phyloP scores from a whole-genome alignment of 202 grass and related monocot genomes.

The Brachypodium distachyon region DNA sequence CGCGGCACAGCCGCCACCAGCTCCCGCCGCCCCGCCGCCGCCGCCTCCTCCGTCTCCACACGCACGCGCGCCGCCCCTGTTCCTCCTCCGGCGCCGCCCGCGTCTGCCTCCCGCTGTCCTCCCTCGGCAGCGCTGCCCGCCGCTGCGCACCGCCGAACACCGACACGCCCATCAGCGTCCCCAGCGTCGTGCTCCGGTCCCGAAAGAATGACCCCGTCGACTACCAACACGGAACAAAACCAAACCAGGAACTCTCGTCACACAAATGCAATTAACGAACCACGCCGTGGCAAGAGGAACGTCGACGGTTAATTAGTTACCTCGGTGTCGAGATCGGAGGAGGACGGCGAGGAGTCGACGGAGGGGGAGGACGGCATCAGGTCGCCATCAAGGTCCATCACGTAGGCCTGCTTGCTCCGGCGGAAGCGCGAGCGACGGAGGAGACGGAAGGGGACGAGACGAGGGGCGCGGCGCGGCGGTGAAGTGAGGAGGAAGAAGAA shows the following conservation, averaged over 20 bases:
- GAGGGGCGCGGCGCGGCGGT: not conserved
- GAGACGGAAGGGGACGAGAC: not conserved
- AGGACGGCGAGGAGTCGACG: slow-evolving; percentile 59
- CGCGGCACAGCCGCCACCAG: slow-evolving; percentile 62
- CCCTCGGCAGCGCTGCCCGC: not conserved
- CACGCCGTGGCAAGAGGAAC: not conserved
- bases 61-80: not conserved
- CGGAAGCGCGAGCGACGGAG: not conserved
- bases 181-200: slow-evolving; percentile 86
- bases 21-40: slow-evolving; percentile 22
- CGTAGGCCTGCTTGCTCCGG: not conserved
- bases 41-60: not conserved
- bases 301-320: not conserved
- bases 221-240: slow-evolving; percentile 9
- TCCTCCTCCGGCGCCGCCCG: not conserved
- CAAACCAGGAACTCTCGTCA: not conserved
- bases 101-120: not conserved
- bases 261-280: not conserved
- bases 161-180: slow-evolving; percentile 86
- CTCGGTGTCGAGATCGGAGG: slow-evolving; percentile 98
- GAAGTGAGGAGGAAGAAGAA: not conserved
- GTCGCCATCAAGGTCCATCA: slow-evolving; percentile 64
- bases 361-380: slow-evolving; percentile 63
- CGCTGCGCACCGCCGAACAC: slow-evolving; percentile 29
- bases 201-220: slow-evolving; percentile 98